Percentiles rank a stretch among this genome's conserved stretches.
Conservation (phyloP, 345 rosid species). For the Arabidopsis arenosa region DNA sequence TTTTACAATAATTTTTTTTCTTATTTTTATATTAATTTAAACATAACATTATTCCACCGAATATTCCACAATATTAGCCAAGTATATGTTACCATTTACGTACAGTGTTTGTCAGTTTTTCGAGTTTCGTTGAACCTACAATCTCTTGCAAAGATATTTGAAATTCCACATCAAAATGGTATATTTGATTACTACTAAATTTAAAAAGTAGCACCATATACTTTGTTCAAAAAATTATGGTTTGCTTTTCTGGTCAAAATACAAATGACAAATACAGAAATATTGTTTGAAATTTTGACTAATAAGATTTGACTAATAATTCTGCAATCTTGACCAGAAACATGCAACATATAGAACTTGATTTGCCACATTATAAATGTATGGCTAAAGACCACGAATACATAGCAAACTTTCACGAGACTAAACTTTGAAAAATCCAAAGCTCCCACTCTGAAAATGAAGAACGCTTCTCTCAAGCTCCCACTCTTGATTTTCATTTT, state of each 20-base stretch:
- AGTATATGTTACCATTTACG: background rate
- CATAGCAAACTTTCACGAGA: background rate
- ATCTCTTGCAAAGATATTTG: too few relatives aligned
- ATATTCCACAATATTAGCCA: background rate
- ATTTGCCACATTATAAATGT: background rate
- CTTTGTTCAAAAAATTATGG: background rate
- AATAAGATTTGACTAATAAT: too few relatives aligned
- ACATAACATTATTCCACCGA: too few relatives aligned
- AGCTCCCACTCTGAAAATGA: background rate
- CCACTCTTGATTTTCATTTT: conserved; percentile 23
- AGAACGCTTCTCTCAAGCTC: conserved; percentile 12
- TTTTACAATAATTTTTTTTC: too few relatives aligned
- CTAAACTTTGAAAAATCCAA: background rate
- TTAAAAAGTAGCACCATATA: too few relatives aligned
- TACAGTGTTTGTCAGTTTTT: too few relatives aligned
- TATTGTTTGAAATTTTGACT: too few relatives aligned
- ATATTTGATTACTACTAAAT: too few relatives aligned
- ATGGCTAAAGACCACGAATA: background rate
- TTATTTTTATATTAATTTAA: too few relatives aligned
- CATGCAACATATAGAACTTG: background rate
- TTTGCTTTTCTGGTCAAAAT: background rate
- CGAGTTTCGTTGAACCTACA: too few relatives aligned
- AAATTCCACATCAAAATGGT: too few relatives aligned
- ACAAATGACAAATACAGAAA: background rate
- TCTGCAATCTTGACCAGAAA: background rate